Evolutionary conservation across 1,284 basidiomycete species (phyloP), one percentile per base, ranked within the genome.

Genomic region (Ustilago nuda): DNA sequence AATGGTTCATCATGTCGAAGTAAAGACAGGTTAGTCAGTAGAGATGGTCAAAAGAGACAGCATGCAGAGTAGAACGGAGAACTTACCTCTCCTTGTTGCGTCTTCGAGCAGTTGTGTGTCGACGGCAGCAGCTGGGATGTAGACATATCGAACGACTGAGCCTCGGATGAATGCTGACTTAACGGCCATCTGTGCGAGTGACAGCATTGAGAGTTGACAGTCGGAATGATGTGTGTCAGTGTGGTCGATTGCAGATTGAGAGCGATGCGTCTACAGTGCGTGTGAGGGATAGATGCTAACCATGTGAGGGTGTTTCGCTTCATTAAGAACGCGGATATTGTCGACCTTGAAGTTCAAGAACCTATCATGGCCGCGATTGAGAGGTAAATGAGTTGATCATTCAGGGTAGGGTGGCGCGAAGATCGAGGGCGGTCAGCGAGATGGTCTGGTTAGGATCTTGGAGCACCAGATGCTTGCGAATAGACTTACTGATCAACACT

Each of bases 131-230:
- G 94, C 91, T 3, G 95, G 94, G 66, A 99, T 89, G 85, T 97
- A 93, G 11, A 99, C 97, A 85, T 98, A 99, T 79, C 97, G 92
- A 43, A 99, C 95, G 13, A 99, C 97, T 3, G 95, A 98, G 67
- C 97, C 97, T 64, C 97, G 92, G 82, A 99, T 99, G 86, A 99
- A 99, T 85, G 94, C 96, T 86, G 98, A 99, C 88, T 96, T 97
- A 54, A 99, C 95, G 0, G 97, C 95, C 91, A 98, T 94, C 96
- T 99, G 82, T 45, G 33, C 12, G 8, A 3, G n/a, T n/a, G 23
- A 27, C 48, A 48, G 51, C 13, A 48, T 13, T 3, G 15, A n/a
- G 8, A n/a, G 17, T 19, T 12, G 37, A 9, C 7, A 36, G 36
- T 32, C 13, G 32, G 30, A 30, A 11, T 30, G 11, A 23, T 8